Conservation (phyloP, 2,329 filamentous ascomycete genomes). For the Mariannaea sp. region DNA sequence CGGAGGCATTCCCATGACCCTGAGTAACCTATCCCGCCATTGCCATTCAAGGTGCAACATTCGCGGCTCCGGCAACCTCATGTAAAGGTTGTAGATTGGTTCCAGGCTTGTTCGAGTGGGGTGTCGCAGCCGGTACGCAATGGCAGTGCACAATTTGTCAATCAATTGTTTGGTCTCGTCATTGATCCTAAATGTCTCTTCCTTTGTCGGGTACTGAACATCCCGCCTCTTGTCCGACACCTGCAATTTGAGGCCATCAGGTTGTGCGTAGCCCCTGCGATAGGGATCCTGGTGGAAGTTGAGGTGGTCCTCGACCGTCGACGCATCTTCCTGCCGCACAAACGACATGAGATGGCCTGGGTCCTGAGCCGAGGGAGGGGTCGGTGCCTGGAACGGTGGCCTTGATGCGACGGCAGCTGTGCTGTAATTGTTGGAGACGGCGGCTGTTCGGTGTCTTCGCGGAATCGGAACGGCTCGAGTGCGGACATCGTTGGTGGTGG, state of each 20-base stretch:
- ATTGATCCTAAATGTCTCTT: conserved; percentile 45
- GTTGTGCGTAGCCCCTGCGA: conserved; percentile 56
- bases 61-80: conserved; percentile 55
- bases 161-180: conserved; percentile 45
- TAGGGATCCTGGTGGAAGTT: conserved; percentile 58
- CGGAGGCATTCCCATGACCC: conserved; percentile 67
- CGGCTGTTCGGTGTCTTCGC: conserved; percentile 31
- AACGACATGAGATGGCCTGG: conserved; percentile 57
- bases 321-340: conserved; percentile 55
- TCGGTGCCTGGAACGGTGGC: conserved; percentile 17
- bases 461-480: conserved; percentile 19
- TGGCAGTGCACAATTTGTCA: conserved; percentile 46
- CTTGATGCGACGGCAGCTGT: conserved; percentile 29
- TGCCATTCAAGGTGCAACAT: conserved; percentile 55
- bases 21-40: conserved; percentile 67
- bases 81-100: conserved; percentile 55
- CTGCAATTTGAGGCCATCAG: conserved; percentile 53
- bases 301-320: conserved; percentile 58
- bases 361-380: conserved; percentile 25
- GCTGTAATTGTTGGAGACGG: conserved; percentile 34
- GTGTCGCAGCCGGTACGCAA: conserved; percentile 49
- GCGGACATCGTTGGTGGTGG: conserved; percentile 29
- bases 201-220: conserved; percentile 49
- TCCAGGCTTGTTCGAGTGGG: conserved; percentile 49
- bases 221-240: conserved; percentile 59